phyloP scores from a whole-genome alignment of 257 asterid genomes.

The Solanum pennellii region DNA sequence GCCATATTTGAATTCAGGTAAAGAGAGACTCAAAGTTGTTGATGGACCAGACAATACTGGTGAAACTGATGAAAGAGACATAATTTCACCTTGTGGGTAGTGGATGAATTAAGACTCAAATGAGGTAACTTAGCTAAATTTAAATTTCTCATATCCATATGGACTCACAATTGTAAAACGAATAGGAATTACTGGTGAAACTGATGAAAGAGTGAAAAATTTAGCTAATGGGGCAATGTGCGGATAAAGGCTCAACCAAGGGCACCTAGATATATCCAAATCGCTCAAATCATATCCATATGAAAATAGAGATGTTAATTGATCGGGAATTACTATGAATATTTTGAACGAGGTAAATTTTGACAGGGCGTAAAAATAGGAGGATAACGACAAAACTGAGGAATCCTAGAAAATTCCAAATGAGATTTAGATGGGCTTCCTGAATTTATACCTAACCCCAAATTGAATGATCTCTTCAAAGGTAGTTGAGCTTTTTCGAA shows the following conservation, averaged over 20 bases:
- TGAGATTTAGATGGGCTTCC: too few relatives aligned
- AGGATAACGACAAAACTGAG: neutral
- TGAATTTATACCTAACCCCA: too few relatives aligned
- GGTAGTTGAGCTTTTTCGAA: too few relatives aligned
- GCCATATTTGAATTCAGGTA: too few relatives aligned
- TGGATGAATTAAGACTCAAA: neutral
- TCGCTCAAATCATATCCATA: neutral
- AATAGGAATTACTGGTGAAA: too few relatives aligned
- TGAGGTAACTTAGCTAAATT: neutral
- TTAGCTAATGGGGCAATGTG: neutral
- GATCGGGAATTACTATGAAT: neutral
- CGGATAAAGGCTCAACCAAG: neutral
- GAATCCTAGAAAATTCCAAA: too few relatives aligned
- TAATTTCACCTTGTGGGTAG: neutral
- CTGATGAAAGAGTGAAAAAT: too few relatives aligned
- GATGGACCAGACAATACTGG: neutral
- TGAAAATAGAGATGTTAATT: neutral
- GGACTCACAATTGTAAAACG: too few relatives aligned
- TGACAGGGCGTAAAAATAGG: neutral
- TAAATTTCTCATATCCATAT: too few relatives aligned
- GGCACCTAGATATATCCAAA: neutral
- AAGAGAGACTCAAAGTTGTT: neutral
- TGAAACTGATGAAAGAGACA: neutral
- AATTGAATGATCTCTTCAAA: too few relatives aligned
- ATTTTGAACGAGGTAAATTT: neutral